Base-by-base conservation (phyloP, 805 yeast species). In the Torulaspora gathmanii region DNA sequence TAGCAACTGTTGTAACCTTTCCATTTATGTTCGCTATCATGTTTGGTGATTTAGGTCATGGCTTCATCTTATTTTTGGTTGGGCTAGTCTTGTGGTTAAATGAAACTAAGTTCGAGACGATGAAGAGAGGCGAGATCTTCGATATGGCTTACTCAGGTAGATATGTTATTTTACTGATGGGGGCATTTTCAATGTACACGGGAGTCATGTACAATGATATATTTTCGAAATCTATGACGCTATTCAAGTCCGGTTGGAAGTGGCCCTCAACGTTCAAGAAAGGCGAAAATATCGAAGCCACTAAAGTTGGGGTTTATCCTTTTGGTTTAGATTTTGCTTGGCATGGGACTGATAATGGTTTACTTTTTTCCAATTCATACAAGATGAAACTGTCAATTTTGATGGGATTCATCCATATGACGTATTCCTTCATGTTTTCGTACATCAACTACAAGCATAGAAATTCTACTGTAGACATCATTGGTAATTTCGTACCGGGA, bases 21-120 rank as follows among this genome's bases (percentile, higher is more conserved):
- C 99, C 99, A 19, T 93, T 93, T 66, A 86, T 93, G 95, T 93
- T 93, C 70, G 97, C 99, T 23, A 84, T 93, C 58, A 93, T 93
- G 99, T 93, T 93, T 73, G 99, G 99, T 73, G 99, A 93, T 71
- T 64, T 90, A 47, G 99, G 99, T 12, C 99, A 93, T 70, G 99
- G 99, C 5, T 77, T 89, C 48, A 78, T 93, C 38, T 71, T 93
- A 65, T 76, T 83, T 44, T 65, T 84, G 45, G 86, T 88, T 13
- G 95, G 95, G 1, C 68, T 79, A 42, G 67, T 70, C 25, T 70
- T 93, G 51, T 89, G 93, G 9, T 52, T 80, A 40, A 82, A 84
- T 62, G 99, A 93, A 67, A 75, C 73, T 50, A 73, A 76, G 51
- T 77, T 93, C 42, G 82, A 76, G 19, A 73, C 72, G 39, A 75